Evolutionary conservation across 1,284 basidiomycete genomes (phyloP).

Genomic region (Vanrija sp.): DNA sequence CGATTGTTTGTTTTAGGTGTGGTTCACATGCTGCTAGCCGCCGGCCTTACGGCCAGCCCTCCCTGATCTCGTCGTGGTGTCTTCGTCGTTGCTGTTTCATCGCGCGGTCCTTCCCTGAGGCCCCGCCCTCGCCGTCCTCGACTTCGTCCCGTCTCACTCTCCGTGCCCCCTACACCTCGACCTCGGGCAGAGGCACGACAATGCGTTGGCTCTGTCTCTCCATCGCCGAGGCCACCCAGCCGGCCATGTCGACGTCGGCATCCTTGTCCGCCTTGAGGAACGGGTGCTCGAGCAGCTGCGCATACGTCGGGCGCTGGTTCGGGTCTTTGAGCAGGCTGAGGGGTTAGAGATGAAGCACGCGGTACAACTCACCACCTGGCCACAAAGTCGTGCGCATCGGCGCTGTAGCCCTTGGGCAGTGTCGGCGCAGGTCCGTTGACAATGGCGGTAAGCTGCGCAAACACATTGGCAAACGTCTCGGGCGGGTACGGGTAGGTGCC

Average conservation of each 20-base stretch:
- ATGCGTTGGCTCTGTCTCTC: slow-evolving; percentile 48
- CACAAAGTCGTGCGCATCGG: slow-evolving; percentile 53
- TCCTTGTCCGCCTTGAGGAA: slow-evolving; percentile 60
- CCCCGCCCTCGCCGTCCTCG: neutral
- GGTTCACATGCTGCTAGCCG: too few species aligned
- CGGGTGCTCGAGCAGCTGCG: slow-evolving; percentile 72
- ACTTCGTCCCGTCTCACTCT: neutral
- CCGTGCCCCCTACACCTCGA: slow-evolving; percentile 19
- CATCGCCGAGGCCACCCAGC: slow-evolving; percentile 70
- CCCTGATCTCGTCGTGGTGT: too few species aligned
- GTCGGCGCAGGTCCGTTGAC: slow-evolving; percentile 89
- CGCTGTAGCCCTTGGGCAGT: slow-evolving; percentile 59
- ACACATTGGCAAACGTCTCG: slow-evolving; percentile 96
- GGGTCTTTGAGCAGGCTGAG: slow-evolving; percentile 72
- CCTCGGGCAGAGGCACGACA: slow-evolving; percentile 27
- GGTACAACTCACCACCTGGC: slow-evolving; percentile 49
- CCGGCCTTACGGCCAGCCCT: too few species aligned
- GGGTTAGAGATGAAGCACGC: slow-evolving; percentile 46
- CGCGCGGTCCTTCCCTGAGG: too few species aligned
- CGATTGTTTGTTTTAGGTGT: too few species aligned
- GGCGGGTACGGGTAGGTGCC: slow-evolving; percentile 96
- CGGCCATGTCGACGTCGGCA: slow-evolving; percentile 71
- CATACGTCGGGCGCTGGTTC: slow-evolving; percentile 73
- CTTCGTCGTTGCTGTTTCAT: too few species aligned
- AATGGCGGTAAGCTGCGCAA: slow-evolving; percentile 92